These are phyloP conservation scores for Zygoascus sp. DNA, from an alignment of 1,139 yeast genomes.

Conservation along the genomic window DNA sequence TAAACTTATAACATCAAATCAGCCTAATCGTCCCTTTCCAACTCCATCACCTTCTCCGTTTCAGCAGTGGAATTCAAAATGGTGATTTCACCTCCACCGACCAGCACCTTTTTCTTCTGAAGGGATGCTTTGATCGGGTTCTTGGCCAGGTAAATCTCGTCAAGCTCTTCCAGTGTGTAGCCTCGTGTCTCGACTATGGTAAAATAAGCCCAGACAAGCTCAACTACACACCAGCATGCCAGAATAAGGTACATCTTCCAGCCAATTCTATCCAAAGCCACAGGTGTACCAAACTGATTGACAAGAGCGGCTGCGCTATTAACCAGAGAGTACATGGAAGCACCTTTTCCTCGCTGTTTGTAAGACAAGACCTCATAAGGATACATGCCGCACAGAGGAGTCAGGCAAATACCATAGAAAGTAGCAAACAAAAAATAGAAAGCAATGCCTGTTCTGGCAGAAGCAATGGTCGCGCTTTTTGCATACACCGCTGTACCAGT, in stretches of 20 bases:
- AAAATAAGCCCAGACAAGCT: constrained; percentile 34
- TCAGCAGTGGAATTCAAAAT: too few species aligned
- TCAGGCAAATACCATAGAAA: constrained; percentile 20
- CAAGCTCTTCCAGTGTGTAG: constrained; percentile 46
- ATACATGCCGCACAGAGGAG: constrained; percentile 28
- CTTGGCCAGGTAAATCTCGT: constrained; percentile 37
- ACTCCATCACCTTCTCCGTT: too few species aligned
- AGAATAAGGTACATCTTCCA: constrained; percentile 38
- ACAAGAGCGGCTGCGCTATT: constrained; percentile 22
- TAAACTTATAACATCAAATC: neutral
- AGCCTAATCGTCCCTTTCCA: too few species aligned
- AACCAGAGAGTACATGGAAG: constrained; percentile 26
- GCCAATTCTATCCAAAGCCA: constrained; percentile 53
- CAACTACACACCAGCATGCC: constrained; percentile 23
- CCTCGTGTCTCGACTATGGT: constrained; percentile 47
- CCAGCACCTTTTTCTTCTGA: constrained; percentile 9
- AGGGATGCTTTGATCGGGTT: constrained; percentile 26
- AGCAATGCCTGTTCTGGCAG: constrained; percentile 24
- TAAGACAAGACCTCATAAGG: constrained; percentile 39
- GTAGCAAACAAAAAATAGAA: constrained; percentile 22
- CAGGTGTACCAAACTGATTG: constrained; percentile 51
- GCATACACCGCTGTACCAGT: constrained; percentile 20
- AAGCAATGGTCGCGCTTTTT: constrained; percentile 13
- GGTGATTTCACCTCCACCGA: neutral
- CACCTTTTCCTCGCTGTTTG: constrained; percentile 36